Percentiles rank a stretch among this genome's conserved stretches.
These are phyloP conservation scores for Alternaria panax DNA, from an alignment of 2,329 filamentous ascomycete species.

Conservation along the genomic window DNA sequence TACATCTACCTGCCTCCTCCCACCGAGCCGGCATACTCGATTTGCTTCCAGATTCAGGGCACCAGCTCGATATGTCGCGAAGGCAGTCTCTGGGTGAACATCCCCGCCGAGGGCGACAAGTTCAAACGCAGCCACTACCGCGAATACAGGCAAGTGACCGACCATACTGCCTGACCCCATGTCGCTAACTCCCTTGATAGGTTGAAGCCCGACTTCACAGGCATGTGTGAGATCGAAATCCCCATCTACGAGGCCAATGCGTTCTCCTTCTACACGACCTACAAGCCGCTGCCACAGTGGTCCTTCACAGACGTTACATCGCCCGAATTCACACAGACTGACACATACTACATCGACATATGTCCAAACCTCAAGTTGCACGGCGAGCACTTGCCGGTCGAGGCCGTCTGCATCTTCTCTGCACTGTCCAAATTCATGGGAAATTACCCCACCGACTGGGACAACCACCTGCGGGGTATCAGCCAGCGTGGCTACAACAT, in stretches of 20 bases:
- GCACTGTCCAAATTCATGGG: slow-evolving; percentile 99
- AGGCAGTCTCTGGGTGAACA: slow-evolving; percentile 96
- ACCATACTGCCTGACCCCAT: background rate
- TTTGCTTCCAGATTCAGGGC: slow-evolving; percentile 91
- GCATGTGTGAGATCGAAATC: slow-evolving; percentile 87
- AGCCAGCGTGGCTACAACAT: slow-evolving; percentile 95
- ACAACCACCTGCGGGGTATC: slow-evolving; percentile 86
- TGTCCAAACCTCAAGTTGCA: slow-evolving; percentile 80
- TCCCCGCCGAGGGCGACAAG: slow-evolving; percentile 76
- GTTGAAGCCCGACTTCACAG: slow-evolving; percentile 90
- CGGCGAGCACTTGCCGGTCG: slow-evolving; percentile 76
- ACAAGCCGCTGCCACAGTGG: slow-evolving; percentile 83
- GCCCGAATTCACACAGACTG: slow-evolving; percentile 70
- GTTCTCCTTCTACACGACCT: slow-evolving; percentile 94
- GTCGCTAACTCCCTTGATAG: slow-evolving; percentile 57
- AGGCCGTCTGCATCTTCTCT: slow-evolving; percentile 90
- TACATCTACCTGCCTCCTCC: slow-evolving; percentile 92
- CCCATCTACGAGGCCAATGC: slow-evolving; percentile 83
- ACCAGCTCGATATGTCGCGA: slow-evolving; percentile 94
- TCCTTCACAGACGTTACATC: slow-evolving; percentile 64
- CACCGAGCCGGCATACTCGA: slow-evolving; percentile 72
- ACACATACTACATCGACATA: slow-evolving; percentile 91
- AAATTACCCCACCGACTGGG: slow-evolving; percentile 86
- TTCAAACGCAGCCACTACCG: slow-evolving; percentile 83
- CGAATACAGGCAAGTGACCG: slow-evolving; percentile 79